A percentile compares a stretch with the other conserved stretches of the same genome.
Conservation (phyloP, 2,329 filamentous ascomycete genomes). For the Orbilia brochopaga region DNA sequence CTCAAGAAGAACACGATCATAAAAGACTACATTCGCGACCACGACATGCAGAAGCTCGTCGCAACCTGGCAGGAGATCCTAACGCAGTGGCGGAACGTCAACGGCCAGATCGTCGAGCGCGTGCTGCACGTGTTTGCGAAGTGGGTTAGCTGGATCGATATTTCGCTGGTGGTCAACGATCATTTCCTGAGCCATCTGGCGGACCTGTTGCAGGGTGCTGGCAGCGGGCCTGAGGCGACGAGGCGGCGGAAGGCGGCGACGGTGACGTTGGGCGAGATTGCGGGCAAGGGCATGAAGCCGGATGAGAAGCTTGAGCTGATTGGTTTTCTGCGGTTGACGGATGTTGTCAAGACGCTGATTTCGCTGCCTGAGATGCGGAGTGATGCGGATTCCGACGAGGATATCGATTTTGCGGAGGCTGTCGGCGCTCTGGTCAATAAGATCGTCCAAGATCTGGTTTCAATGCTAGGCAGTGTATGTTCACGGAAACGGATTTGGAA, state of each 20-base stretch:
- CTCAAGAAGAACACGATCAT: conserved; percentile 84
- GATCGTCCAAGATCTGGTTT: conserved; percentile 83
- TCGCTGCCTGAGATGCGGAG: conserved; percentile 75
- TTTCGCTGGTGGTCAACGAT: conserved; percentile 88
- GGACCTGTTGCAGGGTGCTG: conserved; percentile 77
- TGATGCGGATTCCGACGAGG: conserved; percentile 82
- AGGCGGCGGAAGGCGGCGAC: conserved; percentile 88
- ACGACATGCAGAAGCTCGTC: conserved; percentile 87
- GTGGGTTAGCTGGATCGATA: conserved; percentile 99
- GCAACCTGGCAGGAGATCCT: conserved; percentile 91
- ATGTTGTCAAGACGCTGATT: conserved; percentile 84
- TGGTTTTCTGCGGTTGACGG: conserved; percentile 81
- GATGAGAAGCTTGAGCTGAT: conserved; percentile 94
- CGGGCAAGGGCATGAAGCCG: conserved; percentile 96
- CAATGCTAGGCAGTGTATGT: conserved; percentile 70
- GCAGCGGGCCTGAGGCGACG: conserved; percentile 57
- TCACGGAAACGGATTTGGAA: background rate
- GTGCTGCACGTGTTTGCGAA: conserved; percentile 90
- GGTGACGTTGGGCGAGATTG: conserved; percentile 92
- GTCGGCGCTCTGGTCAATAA: conserved; percentile 96
- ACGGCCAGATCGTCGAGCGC: conserved; percentile 79
- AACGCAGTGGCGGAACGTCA: conserved; percentile 72
- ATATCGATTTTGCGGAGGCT: conserved; percentile 91
- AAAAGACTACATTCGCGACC: conserved; percentile 84
- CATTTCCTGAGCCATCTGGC: conserved; percentile 84